Conservation (phyloP, 208 protist genomes). For the Trypanosoma melophagium region DNA sequence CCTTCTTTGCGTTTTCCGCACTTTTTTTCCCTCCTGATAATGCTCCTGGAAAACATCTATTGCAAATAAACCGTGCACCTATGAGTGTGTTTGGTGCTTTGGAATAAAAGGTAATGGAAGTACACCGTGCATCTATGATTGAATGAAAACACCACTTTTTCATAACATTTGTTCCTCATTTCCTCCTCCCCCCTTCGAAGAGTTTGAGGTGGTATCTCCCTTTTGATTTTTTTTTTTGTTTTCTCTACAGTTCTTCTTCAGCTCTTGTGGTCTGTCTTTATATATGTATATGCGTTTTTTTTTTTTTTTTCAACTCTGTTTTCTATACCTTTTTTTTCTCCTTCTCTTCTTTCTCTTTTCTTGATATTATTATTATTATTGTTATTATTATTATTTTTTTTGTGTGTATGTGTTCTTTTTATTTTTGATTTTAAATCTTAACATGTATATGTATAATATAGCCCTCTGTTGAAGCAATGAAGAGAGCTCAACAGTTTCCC, state of each 20-base stretch:
- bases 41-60: too few relatives aligned
- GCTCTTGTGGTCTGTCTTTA: too few relatives aligned
- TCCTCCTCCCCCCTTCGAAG: neutral
- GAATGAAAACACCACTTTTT: neutral
- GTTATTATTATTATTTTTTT: constrained; percentile 16
- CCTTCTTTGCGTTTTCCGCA: constrained; percentile 4
- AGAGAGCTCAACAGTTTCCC: constrained; percentile 9
- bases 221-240: constrained; percentile 10
- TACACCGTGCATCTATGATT: neutral
- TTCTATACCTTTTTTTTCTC: constrained; percentile 5
- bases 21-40: constrained; percentile 8
- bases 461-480: constrained; percentile 18
- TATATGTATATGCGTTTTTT: neutral
- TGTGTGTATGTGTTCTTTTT: constrained; percentile 6
- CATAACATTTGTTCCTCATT: constrained; percentile 2
- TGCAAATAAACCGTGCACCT: too few relatives aligned
- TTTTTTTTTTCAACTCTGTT: constrained; percentile 11
- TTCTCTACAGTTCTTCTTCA: neutral
- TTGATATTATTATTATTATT: neutral
- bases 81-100: too few relatives aligned
- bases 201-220: neutral
- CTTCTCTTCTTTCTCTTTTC: neutral
- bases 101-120: neutral
- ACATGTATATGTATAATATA: neutral
- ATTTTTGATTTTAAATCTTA: constrained; percentile 1